Conservation (phyloP, 2,329 filamentous ascomycete genomes). For the Stemphylium beticola region DNA sequence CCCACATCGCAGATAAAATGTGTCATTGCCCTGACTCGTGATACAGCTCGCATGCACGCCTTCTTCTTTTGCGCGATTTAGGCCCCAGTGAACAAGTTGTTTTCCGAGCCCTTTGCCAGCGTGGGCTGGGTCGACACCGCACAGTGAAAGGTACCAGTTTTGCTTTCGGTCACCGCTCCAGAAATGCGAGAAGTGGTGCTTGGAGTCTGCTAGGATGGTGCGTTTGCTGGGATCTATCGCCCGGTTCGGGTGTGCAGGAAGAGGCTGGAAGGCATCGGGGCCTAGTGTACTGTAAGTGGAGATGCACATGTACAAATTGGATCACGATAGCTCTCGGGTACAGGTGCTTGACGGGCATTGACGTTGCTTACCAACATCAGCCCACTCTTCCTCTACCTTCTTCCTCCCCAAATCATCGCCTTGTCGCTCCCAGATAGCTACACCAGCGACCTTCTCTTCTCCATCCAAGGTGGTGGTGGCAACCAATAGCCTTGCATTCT, state of each 20-base stretch:
- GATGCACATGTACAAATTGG: neutral
- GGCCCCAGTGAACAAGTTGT: slow-evolving; percentile 52
- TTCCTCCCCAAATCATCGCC: slow-evolving; percentile 24
- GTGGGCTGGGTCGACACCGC: slow-evolving; percentile 50
- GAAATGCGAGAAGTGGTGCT: slow-evolving; percentile 24
- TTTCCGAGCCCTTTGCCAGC: slow-evolving; percentile 49
- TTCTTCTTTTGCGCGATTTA: slow-evolving; percentile 47
- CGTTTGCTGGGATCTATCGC: slow-evolving; percentile 27
- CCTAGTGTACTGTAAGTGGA: neutral
- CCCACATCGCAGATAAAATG: slow-evolving; percentile 49
- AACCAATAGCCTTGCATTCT: slow-evolving; percentile 19
- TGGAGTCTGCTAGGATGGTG: slow-evolving; percentile 17
- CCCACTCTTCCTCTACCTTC: slow-evolving; percentile 14
- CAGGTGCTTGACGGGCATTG: neutral
- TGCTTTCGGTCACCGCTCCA: slow-evolving; percentile 34
- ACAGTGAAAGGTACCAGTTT: slow-evolving; percentile 50
- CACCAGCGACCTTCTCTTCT: slow-evolving; percentile 23
- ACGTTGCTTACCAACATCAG: slow-evolving; percentile 19
- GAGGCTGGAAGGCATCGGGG: slow-evolving; percentile 10
- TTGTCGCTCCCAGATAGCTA: slow-evolving; percentile 33
- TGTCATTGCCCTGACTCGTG: slow-evolving; percentile 48
- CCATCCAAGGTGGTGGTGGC: slow-evolving; percentile 7
- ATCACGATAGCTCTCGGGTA: neutral
- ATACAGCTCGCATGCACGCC: slow-evolving; percentile 51
- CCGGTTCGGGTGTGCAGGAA: slow-evolving; percentile 22